These are phyloP conservation scores for Zopfia rhizophila DNA, from an alignment of 2,329 filamentous ascomycete species.

Conservation along the genomic window DNA sequence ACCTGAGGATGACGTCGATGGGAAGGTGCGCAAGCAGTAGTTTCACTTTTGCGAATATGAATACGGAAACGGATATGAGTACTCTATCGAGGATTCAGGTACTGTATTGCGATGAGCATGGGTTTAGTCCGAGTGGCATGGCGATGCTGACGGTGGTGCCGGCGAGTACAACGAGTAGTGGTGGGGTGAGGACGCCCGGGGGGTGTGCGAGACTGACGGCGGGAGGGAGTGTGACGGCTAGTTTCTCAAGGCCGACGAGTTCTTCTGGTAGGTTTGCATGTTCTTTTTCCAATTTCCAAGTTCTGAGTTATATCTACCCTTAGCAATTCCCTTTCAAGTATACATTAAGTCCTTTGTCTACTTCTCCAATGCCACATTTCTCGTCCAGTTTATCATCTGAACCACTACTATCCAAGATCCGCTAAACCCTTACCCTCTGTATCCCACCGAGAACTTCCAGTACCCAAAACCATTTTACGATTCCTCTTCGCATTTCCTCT, in stretches of 20 bases:
- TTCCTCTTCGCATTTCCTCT: background rate
- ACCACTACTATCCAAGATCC: slow-evolving; percentile 1
- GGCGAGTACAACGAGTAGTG: slow-evolving; percentile 10
- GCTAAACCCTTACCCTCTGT: background rate
- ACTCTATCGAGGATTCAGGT: slow-evolving; percentile 21
- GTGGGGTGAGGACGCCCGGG: background rate
- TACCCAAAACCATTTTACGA: background rate
- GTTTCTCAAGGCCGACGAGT: slow-evolving; percentile 2
- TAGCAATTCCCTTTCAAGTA: too few relatives aligned
- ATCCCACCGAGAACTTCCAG: background rate
- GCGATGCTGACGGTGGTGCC: slow-evolving; percentile 19
- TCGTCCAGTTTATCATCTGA: too few relatives aligned
- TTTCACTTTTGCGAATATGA: slow-evolving; percentile 28
- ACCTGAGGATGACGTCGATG: slow-evolving; percentile 16
- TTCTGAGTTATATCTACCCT: too few relatives aligned
- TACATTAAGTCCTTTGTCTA: too few relatives aligned
- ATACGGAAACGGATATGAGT: slow-evolving; percentile 23
- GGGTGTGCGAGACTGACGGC: background rate
- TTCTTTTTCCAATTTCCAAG: too few relatives aligned
- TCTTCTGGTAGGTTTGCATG: too few relatives aligned
- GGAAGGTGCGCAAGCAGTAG: slow-evolving; percentile 19
- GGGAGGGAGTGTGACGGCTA: background rate
- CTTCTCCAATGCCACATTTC: too few relatives aligned
- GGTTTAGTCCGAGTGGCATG: slow-evolving; percentile 21
- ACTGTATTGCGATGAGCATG: slow-evolving; percentile 22